phyloP scores from a whole-genome alignment of 148 eudicot genomes.

The Camellia lanceoleosa region DNA sequence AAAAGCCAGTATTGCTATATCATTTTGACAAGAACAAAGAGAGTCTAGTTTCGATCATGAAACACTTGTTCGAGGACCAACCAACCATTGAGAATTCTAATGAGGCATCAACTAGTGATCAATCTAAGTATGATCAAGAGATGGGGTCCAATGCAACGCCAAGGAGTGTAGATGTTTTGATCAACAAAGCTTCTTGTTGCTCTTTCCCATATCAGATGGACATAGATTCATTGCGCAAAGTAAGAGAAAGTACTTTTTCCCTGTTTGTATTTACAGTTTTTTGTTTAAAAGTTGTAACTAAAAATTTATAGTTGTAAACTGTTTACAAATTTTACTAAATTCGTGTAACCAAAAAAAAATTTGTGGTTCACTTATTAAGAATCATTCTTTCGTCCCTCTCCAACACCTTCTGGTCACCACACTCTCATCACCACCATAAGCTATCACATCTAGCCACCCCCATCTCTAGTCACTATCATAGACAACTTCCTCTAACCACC shows the following conservation, averaged over 20 bases:
- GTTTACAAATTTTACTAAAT: no score
- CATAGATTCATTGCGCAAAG: constrained; percentile 37
- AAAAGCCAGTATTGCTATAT: background rate
- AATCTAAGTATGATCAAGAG: constrained; percentile 31
- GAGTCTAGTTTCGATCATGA: constrained; percentile 20
- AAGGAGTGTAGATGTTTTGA: background rate
- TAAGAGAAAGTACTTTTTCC: background rate
- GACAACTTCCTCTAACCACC: no score
- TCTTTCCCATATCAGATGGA: constrained; percentile 24
- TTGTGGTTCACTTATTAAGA: no score
- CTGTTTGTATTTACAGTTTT: background rate
- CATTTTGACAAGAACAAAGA: background rate
- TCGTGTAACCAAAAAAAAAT: no score
- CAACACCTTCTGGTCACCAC: no score
- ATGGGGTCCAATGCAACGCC: constrained; percentile 14
- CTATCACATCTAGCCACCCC: no score
- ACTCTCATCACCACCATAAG: no score
- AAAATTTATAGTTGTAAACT: no score
- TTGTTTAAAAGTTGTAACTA: no score
- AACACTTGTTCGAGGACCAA: constrained; percentile 18
- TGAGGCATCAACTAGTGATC: constrained; percentile 23
- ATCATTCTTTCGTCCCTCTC: no score
- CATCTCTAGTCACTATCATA: no score
- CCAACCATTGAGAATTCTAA: constrained; percentile 20
- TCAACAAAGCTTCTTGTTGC: constrained; percentile 8